Conservation (phyloP, 2,329 filamentous ascomycete species). For the Nothomitra cinnamomea region DNA sequence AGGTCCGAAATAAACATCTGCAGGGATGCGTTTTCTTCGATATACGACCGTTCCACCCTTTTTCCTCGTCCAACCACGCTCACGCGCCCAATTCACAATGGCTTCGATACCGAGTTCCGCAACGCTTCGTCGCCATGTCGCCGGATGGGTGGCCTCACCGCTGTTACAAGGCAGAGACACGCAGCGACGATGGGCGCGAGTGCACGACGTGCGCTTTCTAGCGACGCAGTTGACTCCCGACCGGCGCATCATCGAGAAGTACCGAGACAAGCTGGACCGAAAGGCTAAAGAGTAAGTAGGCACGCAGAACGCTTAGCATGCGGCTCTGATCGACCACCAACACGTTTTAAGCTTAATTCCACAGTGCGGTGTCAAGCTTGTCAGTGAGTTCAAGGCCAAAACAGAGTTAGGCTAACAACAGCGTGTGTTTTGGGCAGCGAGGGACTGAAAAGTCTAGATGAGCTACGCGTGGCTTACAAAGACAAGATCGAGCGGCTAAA, state of each 20-base stretch:
- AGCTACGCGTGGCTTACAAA: conserved; percentile 67
- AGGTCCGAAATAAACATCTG: no score
- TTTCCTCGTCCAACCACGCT: no score
- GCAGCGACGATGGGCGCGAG: conserved; percentile 56
- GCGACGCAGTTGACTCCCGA: conserved; percentile 42
- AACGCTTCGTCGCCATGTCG: neutral
- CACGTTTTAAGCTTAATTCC: no score
- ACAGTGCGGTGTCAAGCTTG: neutral
- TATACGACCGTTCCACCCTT: no score
- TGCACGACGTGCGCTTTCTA: conserved; percentile 82
- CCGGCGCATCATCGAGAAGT: conserved; percentile 53
- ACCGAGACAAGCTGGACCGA: conserved; percentile 64
- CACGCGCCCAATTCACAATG: no score
- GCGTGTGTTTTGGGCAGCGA: conserved; percentile 25
- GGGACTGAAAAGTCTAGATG: conserved; percentile 51
- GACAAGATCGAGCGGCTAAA: conserved; percentile 60
- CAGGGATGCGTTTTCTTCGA: no score
- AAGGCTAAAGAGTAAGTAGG: conserved; percentile 53
- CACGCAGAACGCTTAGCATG: neutral
- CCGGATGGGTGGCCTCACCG: neutral
- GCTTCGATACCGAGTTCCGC: no score
- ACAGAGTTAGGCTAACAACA: no score
- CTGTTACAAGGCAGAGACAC: conserved; percentile 14
- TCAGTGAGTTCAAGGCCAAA: neutral
- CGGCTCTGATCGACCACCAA: neutral